Base-by-base conservation (phyloP, 768 basidiomycete genomes). In the Lactarius akahatsu region DNA sequence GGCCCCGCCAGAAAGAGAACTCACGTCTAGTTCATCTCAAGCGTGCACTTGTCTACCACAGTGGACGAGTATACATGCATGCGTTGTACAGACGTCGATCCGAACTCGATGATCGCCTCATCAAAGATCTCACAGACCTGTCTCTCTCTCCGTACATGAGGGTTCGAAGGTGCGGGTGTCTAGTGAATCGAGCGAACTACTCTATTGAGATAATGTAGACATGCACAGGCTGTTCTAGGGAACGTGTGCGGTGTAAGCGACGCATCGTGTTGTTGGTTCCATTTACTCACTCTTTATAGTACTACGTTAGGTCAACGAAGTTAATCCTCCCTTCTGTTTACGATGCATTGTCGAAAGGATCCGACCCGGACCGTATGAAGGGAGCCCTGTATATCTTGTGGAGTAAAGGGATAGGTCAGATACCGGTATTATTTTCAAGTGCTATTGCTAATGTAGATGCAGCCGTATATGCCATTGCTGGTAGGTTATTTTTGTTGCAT, bases 321-420 rank as follows among this genome's bases (percentile, higher is more conserved):
- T 83, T 84, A 68, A 80, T 83, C 54, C 79, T 91, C 34, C 87
- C 89, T 6, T 75, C 78, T 26, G 76, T 90, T 56, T 86, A 88
- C 71, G 79, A 82, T 65, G 85, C 88, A 5, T 76, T 92, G 58
- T 76, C 77, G 63, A 89, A 86, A 72, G 94, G 91, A 7, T 87
- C 84, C 64, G 93, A 96, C 73, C 90, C 94, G 11, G 95, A 98
- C 76, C 83, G 90, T 30, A 96, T 97, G 87, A 98, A 98, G 78
- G 96, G 96, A 9, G 94, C 93, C 20, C 79, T 96, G 47, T 95
- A 94, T 74, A 81, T 91, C 23, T 76, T 92, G 11, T 86, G 86
- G 78, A 87, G 88, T 71, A 90, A 89, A 75, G 87, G 84, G 36
- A 87, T 82, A 62, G 82, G 89, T 89, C 68, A 54, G 84, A 71